Evolutionary conservation across 352 stramenopile genomes (phyloP).

Genomic region (Pythium brassicae): DNA sequence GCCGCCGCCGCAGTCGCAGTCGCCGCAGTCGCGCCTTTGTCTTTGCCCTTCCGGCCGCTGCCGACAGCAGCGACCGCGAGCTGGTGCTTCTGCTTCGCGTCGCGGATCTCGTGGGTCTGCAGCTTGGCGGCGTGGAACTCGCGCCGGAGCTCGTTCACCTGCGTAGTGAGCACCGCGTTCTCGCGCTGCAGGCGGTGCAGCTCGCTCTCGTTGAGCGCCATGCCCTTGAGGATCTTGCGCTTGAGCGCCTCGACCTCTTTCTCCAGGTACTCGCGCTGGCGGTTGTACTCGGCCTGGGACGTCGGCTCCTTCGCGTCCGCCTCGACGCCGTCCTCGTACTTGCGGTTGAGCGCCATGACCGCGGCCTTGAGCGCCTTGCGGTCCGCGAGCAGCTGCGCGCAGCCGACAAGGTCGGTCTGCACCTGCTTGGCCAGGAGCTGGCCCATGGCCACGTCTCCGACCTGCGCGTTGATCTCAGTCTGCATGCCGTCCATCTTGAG

Average conservation of each 20-base stretch:
- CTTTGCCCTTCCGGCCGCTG: slow-evolving; percentile 19
- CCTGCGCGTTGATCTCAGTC: slow-evolving; percentile 72
- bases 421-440: slow-evolving; percentile 75
- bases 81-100: slow-evolving; percentile 33
- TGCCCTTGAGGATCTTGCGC: slow-evolving; percentile 85
- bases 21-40: no score
- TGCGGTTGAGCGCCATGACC: slow-evolving; percentile 83
- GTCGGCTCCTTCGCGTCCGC: slow-evolving; percentile 84
- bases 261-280: slow-evolving; percentile 91
- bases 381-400: slow-evolving; percentile 66
- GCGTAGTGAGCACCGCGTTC: slow-evolving; percentile 73
- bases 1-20: no score
- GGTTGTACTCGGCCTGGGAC: slow-evolving; percentile 87
- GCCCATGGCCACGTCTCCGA: slow-evolving; percentile 53
- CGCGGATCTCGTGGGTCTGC: slow-evolving; percentile 57
- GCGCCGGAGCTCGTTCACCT: slow-evolving; percentile 80
- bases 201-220: slow-evolving; percentile 81
- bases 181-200: slow-evolving; percentile 76
- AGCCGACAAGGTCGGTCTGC: slow-evolving; percentile 68
- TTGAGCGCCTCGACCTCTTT: slow-evolving; percentile 89
- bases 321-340: slow-evolving; percentile 72
- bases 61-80: background rate
- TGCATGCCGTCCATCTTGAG: slow-evolving; percentile 93
- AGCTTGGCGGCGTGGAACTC: slow-evolving; percentile 81
- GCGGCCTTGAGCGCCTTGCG: slow-evolving; percentile 77